Conservation (phyloP, 768 basidiomycete species). For the Chalciporus sphaerocephalus region DNA sequence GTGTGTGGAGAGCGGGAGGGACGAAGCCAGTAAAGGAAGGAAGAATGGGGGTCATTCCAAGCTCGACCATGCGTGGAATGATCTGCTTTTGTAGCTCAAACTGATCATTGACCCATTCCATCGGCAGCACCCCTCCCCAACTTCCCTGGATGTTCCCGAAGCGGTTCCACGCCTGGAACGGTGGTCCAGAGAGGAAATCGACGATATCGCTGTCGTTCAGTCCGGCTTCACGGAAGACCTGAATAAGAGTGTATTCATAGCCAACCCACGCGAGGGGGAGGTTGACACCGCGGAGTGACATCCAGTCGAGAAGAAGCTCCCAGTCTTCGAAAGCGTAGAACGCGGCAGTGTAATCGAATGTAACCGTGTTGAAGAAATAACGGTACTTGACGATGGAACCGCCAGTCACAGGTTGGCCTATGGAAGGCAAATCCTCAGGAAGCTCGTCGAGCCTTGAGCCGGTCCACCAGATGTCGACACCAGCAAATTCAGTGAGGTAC, state of each 20-base stretch:
- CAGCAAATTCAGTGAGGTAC: conserved; percentile 35
- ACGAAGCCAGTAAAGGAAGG: conserved; percentile 42
- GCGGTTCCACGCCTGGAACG: conserved; percentile 41
- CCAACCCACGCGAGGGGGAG: conserved; percentile 41
- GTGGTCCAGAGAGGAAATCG: conserved; percentile 35
- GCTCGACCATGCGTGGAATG: conserved; percentile 36
- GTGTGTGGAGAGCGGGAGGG: conserved; percentile 27
- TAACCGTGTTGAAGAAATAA: conserved; percentile 43
- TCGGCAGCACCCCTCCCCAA: conserved; percentile 36
- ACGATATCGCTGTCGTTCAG: conserved; percentile 34
- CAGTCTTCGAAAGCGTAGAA: conserved; percentile 40
- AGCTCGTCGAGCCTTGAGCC: conserved; percentile 36
- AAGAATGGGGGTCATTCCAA: conserved; percentile 42
- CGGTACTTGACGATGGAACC: conserved; percentile 36
- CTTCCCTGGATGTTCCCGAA: conserved; percentile 42
- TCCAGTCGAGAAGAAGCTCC: conserved; percentile 39
- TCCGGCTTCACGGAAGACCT: conserved; percentile 37
- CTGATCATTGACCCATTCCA: conserved; percentile 38
- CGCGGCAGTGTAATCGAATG: conserved; percentile 38
- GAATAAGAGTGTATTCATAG: conserved; percentile 35
- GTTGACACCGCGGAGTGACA: conserved; percentile 39
- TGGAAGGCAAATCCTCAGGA: conserved; percentile 25
- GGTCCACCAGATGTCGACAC: conserved; percentile 43
- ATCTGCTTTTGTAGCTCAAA: conserved; percentile 35
- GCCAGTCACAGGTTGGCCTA: conserved; percentile 30